Base-by-base conservation (phyloP, 1,284 basidiomycete genomes). In the Heterobasidion occidentale region DNA sequence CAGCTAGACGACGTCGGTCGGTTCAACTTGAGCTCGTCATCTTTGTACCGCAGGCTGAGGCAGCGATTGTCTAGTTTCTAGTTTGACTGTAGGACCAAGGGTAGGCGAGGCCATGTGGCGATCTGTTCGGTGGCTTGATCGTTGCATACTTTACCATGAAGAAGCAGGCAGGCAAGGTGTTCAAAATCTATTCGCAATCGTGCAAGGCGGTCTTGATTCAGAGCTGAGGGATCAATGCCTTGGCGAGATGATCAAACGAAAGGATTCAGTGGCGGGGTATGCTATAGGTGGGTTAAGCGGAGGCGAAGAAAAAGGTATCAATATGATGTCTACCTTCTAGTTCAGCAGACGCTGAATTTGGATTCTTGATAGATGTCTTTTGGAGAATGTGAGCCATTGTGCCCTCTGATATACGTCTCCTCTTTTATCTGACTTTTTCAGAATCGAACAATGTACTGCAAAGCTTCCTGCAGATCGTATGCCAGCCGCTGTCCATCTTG, bases 161-260 rank as follows among this genome's bases (percentile, higher is more conserved):
- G 71, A 71, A 48, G 85, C 84, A 0, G 88, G 87, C 0, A 81
- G 76, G 59, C 74, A 76, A 53, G 71, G 77, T 51, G 74, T 66
- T 1, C 91, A 94, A 65, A 92, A 91, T 65, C 73, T 94, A 2
- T 94, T 94, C 65, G 92, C 92, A 1, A 94, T 94, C 55, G 83
- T 94, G 9, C 92, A 94, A 71, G 91, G 90, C 33, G 91, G 91
- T 1, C 74, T 94, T 11, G 83, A 90, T 60, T 74, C 76, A 34
- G 66, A 67, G 0, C 77, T 94, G 38, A 79, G 91, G 47, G 82
- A 89, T 62, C 75, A 77, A 59, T 94, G 92, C 66, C 65, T 93
- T 4, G 79, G 86, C 55, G 88, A 87, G 58, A 94, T 94, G 90
- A 72, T 90, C 42, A 78, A 81, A 57, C 76, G 91, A 35, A 86